Evolutionary conservation across 1,284 basidiomycete genomes (phyloP), one percentile per base, ranked within the genome.

Genomic region (Omphalotus olearius): DNA sequence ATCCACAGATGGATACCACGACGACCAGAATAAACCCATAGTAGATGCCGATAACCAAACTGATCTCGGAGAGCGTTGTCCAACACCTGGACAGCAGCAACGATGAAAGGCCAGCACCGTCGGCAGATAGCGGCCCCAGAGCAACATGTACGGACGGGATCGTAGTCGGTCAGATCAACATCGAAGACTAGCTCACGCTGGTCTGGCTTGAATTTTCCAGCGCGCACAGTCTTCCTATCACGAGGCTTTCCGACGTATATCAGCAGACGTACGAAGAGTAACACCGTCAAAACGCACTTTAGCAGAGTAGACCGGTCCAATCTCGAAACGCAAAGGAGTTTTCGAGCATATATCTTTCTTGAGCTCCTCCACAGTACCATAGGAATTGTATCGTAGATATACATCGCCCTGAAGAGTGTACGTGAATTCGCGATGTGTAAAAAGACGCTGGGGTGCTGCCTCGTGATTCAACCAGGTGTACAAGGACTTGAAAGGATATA

Each of bases 81-180:
- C 11, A 99, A 74, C 7, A 99, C 90, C 60, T 85, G 85, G 44
- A 98, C 94, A 0, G 97, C 97, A 16, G 89, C 88, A 11, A 91
- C 81, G 62, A 99, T 98, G 71, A 95, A 98, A 1, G 78, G 82
- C 96, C 97, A 99, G 71, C 97, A 99, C 38, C 88, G 81, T 57
- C 78, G 80, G 73, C 96, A 99, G 68, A 99, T 98, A 54, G 80
- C 86, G 51, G 95, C 93, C 51, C 86, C 91, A 2, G 85, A 85
- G 69, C 97, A 99, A 70, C 97, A 99, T 0, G 93, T 98, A 47
- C 97, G 86, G 62, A 99, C 84, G 53, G 88, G 79, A 68, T 99
- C 97, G 71, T 99, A 99, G 71, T 99, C 96, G 14, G 96, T 97
- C 95, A 99, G 98, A 70, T 99, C 96, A 66, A 99, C 98, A 83